Conservation (phyloP, 2,329 filamentous ascomycete species). For the Fusarium foetens region DNA sequence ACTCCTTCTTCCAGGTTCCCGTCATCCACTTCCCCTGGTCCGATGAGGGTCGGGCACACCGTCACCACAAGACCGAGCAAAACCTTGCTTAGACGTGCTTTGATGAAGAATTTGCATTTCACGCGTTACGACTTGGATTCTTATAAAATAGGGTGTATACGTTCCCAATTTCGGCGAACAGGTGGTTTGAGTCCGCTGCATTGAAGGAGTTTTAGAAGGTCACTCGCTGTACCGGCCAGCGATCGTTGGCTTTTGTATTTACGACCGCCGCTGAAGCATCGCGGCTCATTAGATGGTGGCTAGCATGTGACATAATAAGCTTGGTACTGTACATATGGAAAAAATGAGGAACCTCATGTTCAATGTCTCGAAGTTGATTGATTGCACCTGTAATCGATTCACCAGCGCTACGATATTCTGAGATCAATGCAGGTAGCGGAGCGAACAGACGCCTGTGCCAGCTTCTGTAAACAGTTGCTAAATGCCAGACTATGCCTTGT, state of each 20-base stretch:
- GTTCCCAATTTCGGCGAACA: background rate
- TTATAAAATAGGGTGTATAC: slow-evolving; percentile 19
- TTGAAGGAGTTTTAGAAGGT: slow-evolving; percentile 20
- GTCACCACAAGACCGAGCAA: slow-evolving; percentile 56
- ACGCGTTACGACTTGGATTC: slow-evolving; percentile 36
- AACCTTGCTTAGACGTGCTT: slow-evolving; percentile 33
- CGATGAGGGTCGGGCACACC: slow-evolving; percentile 73
- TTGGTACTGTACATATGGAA: slow-evolving; percentile 30
- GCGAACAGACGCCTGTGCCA: too few species aligned
- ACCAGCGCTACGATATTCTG: too few species aligned
- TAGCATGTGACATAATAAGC: slow-evolving; percentile 27
- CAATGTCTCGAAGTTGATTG: background rate
- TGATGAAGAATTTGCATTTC: slow-evolving; percentile 19
- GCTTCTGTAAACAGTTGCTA: background rate
- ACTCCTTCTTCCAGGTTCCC: slow-evolving; percentile 89
- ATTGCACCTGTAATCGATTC: background rate
- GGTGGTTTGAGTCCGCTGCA: background rate
- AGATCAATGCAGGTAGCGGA: background rate
- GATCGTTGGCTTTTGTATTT: slow-evolving; percentile 7
- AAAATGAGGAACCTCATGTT: slow-evolving; percentile 13
- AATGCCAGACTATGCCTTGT: background rate
- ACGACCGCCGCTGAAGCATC: background rate
- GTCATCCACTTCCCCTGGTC: slow-evolving; percentile 97
- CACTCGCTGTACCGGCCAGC: slow-evolving; percentile 12
- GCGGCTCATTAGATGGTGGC: slow-evolving; percentile 14